Base-by-base conservation (phyloP, 2,329 filamentous ascomycete species). In the Xylaria sp. region DNA sequence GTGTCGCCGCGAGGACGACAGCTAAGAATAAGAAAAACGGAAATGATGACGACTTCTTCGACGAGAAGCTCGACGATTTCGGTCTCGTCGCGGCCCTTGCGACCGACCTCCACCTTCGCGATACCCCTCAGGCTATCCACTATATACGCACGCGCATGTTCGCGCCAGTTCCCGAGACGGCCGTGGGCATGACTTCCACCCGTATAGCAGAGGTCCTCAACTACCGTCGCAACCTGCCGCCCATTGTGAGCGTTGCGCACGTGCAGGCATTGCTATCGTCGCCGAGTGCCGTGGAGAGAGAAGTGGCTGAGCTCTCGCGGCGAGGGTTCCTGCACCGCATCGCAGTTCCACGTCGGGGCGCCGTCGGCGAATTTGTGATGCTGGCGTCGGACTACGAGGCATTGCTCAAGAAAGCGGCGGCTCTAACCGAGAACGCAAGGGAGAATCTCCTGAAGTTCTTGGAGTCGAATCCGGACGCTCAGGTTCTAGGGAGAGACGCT, bases 281-380 rank as follows among this genome's bases (percentile, higher is more conserved):
- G 2, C 85, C 89, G 1, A 90, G 89, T 0, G 80, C 78, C 1
- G 86, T 86, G 1, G 90, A 92, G 74, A 80, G 90, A 46, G 89
- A 91, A 72, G 80, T 90, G 19, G 87, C 84, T 3, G 82, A 87
- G 68, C 79, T 92, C 35, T 74, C 84, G 17, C 77, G 80, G 11
- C 79, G 78, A 10, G 88, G 89, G 0, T 76, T 82, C 4, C 62
- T 92, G 46, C 79, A 88, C 41, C 86, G 85, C 71, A 79, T 92
- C 10, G 81, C 83, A 1, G 83, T 92, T n/a, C 84, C 87, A 11
- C 79, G 84, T 37, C 78, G 87, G 10, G 86, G 84, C 3, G 80
- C 80, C 15, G 80, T 85, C 48, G 88, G 88, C 11, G 89, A 93
- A 72, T 86, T 85, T 1, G 76, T 93, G 10, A 83, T 90, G 13